Percentiles rank a stretch among this genome's conserved stretches.
Evolutionary conservation across 192 early-diverging fungal genomes (phyloP).

Genomic region (Coemansia aciculifera): DNA sequence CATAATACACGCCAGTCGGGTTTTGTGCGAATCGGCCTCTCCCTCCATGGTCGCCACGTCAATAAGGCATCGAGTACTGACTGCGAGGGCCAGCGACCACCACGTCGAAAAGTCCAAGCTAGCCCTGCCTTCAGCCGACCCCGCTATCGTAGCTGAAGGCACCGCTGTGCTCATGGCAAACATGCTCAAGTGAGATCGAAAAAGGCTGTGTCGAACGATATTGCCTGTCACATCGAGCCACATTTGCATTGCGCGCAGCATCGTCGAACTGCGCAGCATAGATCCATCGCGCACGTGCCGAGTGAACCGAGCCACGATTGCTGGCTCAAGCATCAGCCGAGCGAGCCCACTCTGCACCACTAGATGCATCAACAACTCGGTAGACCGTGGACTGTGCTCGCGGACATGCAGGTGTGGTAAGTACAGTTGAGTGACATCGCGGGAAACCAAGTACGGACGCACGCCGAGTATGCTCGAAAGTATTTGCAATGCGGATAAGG

Average conservation of each 20-base stretch:
- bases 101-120: conserved; percentile 14
- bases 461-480: conserved; percentile 33
- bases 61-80: conserved; percentile 17
- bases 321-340: conserved; percentile 27
- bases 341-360: conserved; percentile 23
- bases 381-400: conserved; percentile 33
- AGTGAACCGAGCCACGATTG: conserved; percentile 2
- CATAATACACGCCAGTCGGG: conserved; percentile 22
- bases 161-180: neutral
- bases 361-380: conserved; percentile 32
- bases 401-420: conserved; percentile 33
- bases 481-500: conserved; percentile 22
- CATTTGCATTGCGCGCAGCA: conserved; percentile 25
- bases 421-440: conserved; percentile 13
- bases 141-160: neutral
- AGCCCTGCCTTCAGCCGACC: neutral
- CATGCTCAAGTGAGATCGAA: conserved; percentile 20
- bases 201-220: conserved; percentile 34
- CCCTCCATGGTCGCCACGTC: neutral
- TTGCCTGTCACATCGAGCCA: conserved; percentile 44
- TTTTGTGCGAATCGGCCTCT: neutral
- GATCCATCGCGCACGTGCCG: neutral
- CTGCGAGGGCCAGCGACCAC: conserved; percentile 37
- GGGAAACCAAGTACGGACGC: conserved; percentile 12
- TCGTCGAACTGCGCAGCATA: conserved; percentile 2